Conservation (phyloP, 2,329 filamentous ascomycete species). For the Hypocreales sp. region DNA sequence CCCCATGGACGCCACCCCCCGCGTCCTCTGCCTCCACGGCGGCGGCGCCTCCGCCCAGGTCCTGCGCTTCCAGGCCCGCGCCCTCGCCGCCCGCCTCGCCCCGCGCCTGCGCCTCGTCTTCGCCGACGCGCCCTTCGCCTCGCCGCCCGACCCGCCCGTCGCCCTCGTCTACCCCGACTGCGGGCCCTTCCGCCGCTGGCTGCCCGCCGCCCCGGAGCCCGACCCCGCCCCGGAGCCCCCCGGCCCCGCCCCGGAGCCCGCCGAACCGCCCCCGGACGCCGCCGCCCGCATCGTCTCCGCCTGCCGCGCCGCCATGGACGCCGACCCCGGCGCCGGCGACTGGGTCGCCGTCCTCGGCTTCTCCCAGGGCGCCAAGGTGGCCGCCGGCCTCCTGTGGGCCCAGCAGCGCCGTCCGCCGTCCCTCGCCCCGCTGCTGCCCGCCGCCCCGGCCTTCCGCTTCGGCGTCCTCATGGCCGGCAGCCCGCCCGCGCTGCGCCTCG, state of each 20-base stretch:
- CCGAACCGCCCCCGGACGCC: constrained; percentile 33
- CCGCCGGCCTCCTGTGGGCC: constrained; percentile 43
- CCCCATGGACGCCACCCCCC: too few species aligned
- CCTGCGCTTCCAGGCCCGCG: constrained; percentile 53
- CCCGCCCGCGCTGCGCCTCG: constrained; percentile 15
- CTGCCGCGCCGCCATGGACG: too few species aligned
- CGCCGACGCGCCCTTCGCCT: constrained; percentile 52
- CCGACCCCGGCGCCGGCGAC: too few species aligned
- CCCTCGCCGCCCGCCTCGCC: constrained; percentile 28
- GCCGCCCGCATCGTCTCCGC: too few species aligned
- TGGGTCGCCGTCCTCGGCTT: constrained; percentile 51
- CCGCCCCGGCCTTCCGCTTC: constrained; percentile 18
- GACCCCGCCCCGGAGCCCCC: too few species aligned
- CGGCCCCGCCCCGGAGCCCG: too few species aligned
- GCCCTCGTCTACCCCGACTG: constrained; percentile 47
- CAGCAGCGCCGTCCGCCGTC: constrained; percentile 26
- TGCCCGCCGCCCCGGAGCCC: too few species aligned
- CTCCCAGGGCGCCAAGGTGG: constrained; percentile 50
- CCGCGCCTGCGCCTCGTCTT: constrained; percentile 55
- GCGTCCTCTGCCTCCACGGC: constrained; percentile 69
- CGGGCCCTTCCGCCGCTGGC: constrained; percentile 48
- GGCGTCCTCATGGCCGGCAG: constrained; percentile 20
- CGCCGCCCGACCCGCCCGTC: constrained; percentile 45
- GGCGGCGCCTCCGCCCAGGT: constrained; percentile 59
- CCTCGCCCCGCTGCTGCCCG: constrained; percentile 9